Evolutionary conservation across 768 basidiomycete species (phyloP), one percentile per base, ranked within the genome.

Genomic region (Tricholoma furcatifolium): DNA sequence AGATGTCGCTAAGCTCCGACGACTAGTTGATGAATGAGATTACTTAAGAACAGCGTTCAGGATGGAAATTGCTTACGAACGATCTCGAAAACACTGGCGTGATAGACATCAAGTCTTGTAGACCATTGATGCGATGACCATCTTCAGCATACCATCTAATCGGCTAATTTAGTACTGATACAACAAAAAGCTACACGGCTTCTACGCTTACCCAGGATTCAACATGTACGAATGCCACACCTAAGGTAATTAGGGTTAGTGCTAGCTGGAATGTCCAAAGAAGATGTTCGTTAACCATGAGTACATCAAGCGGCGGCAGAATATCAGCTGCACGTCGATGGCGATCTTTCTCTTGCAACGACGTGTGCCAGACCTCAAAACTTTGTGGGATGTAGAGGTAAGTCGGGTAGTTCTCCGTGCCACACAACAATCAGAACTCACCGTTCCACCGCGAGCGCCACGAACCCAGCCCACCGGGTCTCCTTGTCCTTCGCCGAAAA

Each of bases 401-500:
- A 15, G 55, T 18, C 24, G 27, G 24, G 32, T 65, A 47, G 1
- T 47, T 40, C n/a, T 43, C 55, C 39, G n/a, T n/a, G n/a, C 62
- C 64, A 67, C 66, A 71, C 1, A 50, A 43, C 45, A 67, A 4
- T 46, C 11, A 43, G 14, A 35, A 51, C 61, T 15, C 31, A 72
- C 71, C 70, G 57, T 53, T 74, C 71, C 6, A 70, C 73, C n/a
- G 71, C 67, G 46, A 70, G 51, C 2, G 62, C 65, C 2, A 74
- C 70, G 55, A 74, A 71, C 68, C 69, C 70, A 34, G 60, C 57
- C 73, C 71, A 73, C 38, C 62, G 60, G 46, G 55, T 57, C 23
- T 70, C 69, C 23, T 54, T 60, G 36, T 67, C 62, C 2, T 50
- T 36, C 0, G 62, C 57, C 34, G 67, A 47, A 24, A 65, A 15